Evolutionary conservation across 345 rosid species (phyloP), one percentile per base, ranked within the genome.

Genomic region (Aurinia saxatilis): DNA sequence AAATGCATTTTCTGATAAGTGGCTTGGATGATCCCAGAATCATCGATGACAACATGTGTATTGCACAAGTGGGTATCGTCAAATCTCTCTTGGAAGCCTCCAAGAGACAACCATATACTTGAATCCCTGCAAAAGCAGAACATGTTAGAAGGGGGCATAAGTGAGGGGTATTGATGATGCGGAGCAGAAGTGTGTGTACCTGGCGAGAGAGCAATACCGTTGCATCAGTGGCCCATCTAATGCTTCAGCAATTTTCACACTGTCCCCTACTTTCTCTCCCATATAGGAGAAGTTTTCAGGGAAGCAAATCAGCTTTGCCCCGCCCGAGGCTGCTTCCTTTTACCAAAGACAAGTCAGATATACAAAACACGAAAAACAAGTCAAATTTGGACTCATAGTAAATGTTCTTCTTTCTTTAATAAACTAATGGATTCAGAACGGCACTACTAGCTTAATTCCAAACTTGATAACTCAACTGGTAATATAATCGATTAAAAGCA

Each of bases 51-150:
- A 59, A 92, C 88, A 84, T 92, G 96, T 0, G 98, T 85, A 73
- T 92, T 92, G 60, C 84, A 66, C 57, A 89, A 60, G 60, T 76
- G 93, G 0, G 78, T 75, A 50, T 84, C 93, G 60, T 86, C 89
- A 57, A 95, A 93, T 76, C 74, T 87, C 57, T 89, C 95, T 74
- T 92, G 96, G 63, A 89, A 92, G 23, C 96, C 96, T 51, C 95
- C 95, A 59, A 92, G 93, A 13, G 96, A 92, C 74, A 89, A 68
- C 98, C 98, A 92, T 38, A 92, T 80, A 14, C 76, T 73, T 10
- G 86, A 79, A 17, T 89, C 95, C 75, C 96, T 92, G 75, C 65
- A 67, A 53, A 27, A 17, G 56, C 14, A 72, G 1, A 49, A 50
- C 60, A 64, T 21, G 53, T 40, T 54, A 35, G 1, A 5, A 40